Conservation (phyloP, 176 grass and related monocot genomes). For the Oryza officinalis region DNA sequence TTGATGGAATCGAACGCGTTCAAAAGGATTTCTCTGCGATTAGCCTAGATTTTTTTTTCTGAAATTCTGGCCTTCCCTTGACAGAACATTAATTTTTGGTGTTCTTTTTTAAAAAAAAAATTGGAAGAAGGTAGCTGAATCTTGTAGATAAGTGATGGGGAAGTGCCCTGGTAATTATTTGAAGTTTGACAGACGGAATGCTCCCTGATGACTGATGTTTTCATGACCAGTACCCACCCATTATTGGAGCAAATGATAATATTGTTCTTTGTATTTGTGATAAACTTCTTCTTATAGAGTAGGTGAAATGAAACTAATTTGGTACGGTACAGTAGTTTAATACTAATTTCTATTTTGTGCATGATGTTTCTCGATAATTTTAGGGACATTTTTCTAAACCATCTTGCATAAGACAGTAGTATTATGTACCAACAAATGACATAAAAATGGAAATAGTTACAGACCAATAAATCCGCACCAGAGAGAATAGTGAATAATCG, state of each 20-base stretch:
- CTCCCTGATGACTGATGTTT: background rate
- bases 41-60: background rate
- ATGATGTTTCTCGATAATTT: background rate
- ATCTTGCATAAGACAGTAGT: background rate
- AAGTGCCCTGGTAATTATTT: background rate
- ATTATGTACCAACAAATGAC: background rate
- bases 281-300: background rate
- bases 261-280: background rate
- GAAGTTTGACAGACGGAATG: background rate
- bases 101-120: background rate
- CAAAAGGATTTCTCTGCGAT: background rate
- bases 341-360: background rate
- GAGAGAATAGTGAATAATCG: background rate
- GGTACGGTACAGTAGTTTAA: background rate
- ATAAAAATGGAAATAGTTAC: background rate
- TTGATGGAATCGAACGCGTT: background rate
- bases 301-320: background rate
- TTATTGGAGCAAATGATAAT: background rate
- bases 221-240: background rate
- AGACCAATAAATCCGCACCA: background rate
- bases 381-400: background rate
- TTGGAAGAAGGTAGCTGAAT: background rate
- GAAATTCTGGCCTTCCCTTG: background rate
- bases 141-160: background rate
- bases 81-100: background rate